Conservation (phyloP, 1,139 yeast species). For the Lodderomyces metapsilosis region DNA sequence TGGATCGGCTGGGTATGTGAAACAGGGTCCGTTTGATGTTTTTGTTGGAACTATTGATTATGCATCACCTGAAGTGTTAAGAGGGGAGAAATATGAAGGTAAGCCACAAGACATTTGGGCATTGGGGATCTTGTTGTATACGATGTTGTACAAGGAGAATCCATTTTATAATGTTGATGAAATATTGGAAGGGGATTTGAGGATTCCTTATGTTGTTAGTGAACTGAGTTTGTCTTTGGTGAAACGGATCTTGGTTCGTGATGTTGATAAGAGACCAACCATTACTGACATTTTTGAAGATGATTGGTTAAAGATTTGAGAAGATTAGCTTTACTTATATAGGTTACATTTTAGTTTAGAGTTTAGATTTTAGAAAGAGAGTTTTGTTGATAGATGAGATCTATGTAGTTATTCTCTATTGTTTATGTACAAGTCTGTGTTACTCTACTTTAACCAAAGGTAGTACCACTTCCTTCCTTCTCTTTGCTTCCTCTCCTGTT, state of each 20-base stretch:
- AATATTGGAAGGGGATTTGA: conserved; percentile 83
- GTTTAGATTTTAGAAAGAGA: neutral
- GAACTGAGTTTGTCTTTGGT: conserved; percentile 61
- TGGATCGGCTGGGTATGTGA: conserved; percentile 89
- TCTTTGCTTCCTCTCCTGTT: conserved; percentile 9
- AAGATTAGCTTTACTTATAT: neutral
- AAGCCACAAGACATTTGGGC: conserved; percentile 98
- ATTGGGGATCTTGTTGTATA: conserved; percentile 82
- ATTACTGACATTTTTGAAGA: conserved; percentile 68
- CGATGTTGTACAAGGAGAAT: conserved; percentile 88
- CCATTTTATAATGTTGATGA: conserved; percentile 95
- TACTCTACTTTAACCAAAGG: conserved; percentile 24
- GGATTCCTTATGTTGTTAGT: conserved; percentile 63
- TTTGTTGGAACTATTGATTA: conserved; percentile 97
- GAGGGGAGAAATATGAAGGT: conserved; percentile 87
- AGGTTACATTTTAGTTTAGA: neutral
- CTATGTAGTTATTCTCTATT: too few species aligned
- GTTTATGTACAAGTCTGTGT: too few species aligned
- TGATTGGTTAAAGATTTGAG: conserved; percentile 52
- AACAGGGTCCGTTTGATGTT: conserved; percentile 93
- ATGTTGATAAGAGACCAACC: conserved; percentile 64
- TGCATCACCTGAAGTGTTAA: conserved; percentile 93
- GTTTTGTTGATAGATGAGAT: too few species aligned
- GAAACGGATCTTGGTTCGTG: conserved; percentile 61
- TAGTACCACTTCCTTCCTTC: conserved; percentile 25